Percentiles rank a stretch among this genome's conserved stretches.
Evolutionary conservation across 2,329 filamentous ascomycete genomes (phyloP).

Genomic region (Cladophialophora exuberans): DNA sequence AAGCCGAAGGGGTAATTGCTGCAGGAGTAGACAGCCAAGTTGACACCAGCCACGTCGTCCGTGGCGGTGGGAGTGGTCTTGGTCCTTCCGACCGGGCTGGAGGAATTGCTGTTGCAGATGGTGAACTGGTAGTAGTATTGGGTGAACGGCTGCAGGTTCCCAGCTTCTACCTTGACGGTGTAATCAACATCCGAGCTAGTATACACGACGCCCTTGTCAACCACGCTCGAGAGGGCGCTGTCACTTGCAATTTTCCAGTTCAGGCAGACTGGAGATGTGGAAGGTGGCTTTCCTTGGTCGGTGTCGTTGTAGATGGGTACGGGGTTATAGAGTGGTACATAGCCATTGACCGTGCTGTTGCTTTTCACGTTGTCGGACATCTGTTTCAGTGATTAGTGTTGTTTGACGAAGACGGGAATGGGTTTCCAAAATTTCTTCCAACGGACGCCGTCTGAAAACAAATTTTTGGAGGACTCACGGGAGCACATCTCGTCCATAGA

Average conservation of each 20-base stretch:
- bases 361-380: conserved; percentile 51
- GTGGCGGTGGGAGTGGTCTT: conserved; percentile 67
- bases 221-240: conserved; percentile 51
- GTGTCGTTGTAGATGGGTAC: conserved; percentile 48
- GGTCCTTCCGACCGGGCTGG: conserved; percentile 66
- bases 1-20: conserved; percentile 61
- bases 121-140: conserved; percentile 68
- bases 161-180: conserved; percentile 71
- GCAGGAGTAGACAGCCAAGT: conserved; percentile 72
- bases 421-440: neutral
- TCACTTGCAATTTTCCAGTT: conserved; percentile 64
- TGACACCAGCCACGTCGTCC: conserved; percentile 61
- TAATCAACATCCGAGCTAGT: conserved; percentile 76
- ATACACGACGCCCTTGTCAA: conserved; percentile 63
- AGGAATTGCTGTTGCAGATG: conserved; percentile 65
- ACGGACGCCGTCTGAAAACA: neutral
- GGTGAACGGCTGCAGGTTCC: conserved; percentile 64
- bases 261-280: conserved; percentile 67
- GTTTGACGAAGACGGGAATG: neutral
- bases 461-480: conserved; percentile 29
- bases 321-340: conserved; percentile 55
- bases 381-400: neutral
- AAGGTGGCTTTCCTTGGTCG: conserved; percentile 57
- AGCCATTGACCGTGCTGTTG: conserved; percentile 61
- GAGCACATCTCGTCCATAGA: conserved; percentile 49